Percentiles rank a stretch among this genome's conserved stretches.
phyloP scores from a whole-genome alignment of 257 asterid genomes.

The Solanum dulcamara region DNA sequence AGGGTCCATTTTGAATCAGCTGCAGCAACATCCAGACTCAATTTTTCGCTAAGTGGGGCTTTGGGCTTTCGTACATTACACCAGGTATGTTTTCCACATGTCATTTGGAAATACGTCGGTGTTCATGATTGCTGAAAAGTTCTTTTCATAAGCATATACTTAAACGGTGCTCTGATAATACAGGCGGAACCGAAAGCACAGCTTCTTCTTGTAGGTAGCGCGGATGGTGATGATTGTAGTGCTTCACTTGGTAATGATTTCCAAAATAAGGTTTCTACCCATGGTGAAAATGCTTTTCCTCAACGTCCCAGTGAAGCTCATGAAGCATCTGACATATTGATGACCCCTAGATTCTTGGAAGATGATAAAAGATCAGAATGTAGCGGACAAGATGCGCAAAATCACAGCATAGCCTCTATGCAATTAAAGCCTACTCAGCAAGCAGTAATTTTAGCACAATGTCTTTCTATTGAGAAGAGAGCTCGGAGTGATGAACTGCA shows the following conservation, averaged over 20 bases:
- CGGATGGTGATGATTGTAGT: slow-evolving; percentile 16
- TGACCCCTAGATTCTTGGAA: slow-evolving; percentile 61
- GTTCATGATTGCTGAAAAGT: background rate
- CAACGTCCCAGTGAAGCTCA: slow-evolving; percentile 36
- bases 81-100: slow-evolving; percentile 44
- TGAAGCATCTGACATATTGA: slow-evolving; percentile 71
- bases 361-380: slow-evolving; percentile 25
- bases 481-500: slow-evolving; percentile 73
- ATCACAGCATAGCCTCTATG: slow-evolving; percentile 25
- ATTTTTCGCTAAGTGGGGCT: slow-evolving; percentile 60
- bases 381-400: slow-evolving; percentile 20
- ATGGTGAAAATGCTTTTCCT: slow-evolving; percentile 17
- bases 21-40: slow-evolving; percentile 42
- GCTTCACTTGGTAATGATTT: slow-evolving; percentile 15
- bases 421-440: slow-evolving; percentile 63
- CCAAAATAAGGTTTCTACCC: slow-evolving; percentile 5
- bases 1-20: slow-evolving; percentile 72
- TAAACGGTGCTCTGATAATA: slow-evolving; percentile 9
- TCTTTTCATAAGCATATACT: background rate
- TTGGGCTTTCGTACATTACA: slow-evolving; percentile 81
- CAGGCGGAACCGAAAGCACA: slow-evolving; percentile 84
- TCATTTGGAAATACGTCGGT: background rate
- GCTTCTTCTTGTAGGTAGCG: slow-evolving; percentile 46
- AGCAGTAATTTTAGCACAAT: slow-evolving; percentile 68
- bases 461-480: slow-evolving; percentile 56